Evolutionary conservation across 75 land plant species (phyloP), one percentile per base, ranked within the genome.

Genomic region (Pseudotsuga menziesii): DNA sequence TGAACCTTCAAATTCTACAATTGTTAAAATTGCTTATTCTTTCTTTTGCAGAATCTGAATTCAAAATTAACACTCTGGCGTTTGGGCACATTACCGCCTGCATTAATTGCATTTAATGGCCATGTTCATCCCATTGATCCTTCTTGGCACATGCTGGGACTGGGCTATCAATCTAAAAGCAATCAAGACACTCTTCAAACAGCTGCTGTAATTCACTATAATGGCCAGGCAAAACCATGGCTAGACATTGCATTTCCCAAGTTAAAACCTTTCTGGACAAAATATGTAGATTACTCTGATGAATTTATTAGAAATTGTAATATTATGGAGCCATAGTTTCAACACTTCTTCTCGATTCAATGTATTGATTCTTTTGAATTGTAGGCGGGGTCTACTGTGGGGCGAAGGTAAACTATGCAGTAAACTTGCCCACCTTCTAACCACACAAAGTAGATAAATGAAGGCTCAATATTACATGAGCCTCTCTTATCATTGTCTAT

Each of bases 211-310:
- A 80, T 96, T 22, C 99, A 96, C 75, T 96, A 90, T 83, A 94
- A 89, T 78, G 99, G 99, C 36, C 89, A 93, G 79, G 91, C 91
- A 26, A 96, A 96, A 78, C 99, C 99, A 48, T 96, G 99, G 99
- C 85, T 96, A 20, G 95, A 92, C n/a, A 92, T 94, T 25, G 94
- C 87, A 16, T 92, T 86, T 60, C 93, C 95, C 1, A 76, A 86
- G 72, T 89, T 96, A 6, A 79, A 82, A 75, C 77, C 85, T 3
- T 81, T 94, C 63, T 96, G 99, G 99, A 73, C 90, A 7, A 86
- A 81, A 80, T 93, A 94, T 77, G 83, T 96, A 56, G 82, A 92
- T 75, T 91, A 84, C 78, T 85, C 92, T 3, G 89, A 86, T 73
- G 91, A 87, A 74, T 89, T 94, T 78, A 84, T 96, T 66, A 84